Evolutionary conservation across 176 grass and related monocot species (phyloP).

Genomic region (Poa pratensis): DNA sequence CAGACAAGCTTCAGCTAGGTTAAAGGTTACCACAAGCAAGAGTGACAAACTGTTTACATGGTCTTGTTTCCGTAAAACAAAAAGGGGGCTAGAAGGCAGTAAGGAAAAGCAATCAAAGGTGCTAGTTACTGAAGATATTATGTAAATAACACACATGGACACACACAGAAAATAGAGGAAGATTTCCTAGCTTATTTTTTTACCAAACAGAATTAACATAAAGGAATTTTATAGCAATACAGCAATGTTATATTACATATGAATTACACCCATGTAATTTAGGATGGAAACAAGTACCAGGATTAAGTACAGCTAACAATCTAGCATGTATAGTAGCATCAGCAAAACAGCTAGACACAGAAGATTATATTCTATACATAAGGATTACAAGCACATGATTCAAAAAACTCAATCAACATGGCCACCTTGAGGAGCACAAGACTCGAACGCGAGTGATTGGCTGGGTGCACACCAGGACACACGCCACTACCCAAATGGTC

Average conservation of each 20-base stretch:
- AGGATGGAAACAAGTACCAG: background rate
- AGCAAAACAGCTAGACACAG: background rate
- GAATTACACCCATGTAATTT: background rate
- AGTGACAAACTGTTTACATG: background rate
- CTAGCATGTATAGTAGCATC: background rate
- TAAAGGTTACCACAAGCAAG: background rate
- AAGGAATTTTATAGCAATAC: background rate
- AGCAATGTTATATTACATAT: background rate
- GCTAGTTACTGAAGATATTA: background rate
- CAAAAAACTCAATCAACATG: background rate
- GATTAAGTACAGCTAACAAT: background rate
- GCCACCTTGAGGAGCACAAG: background rate
- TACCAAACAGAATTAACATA: background rate
- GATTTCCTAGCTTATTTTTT: background rate
- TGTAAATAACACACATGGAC: background rate
- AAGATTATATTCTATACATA: background rate
- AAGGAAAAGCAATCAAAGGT: background rate
- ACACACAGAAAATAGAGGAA: background rate
- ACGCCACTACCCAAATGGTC: background rate
- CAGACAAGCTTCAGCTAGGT: conserved; percentile 6
- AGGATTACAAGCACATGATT: background rate
- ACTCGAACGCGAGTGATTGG: background rate
- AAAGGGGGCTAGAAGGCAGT: background rate
- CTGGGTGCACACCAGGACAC: background rate
- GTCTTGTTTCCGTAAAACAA: background rate